These are phyloP conservation scores for Stygiomarasmius scandens DNA, from an alignment of 1,284 basidiomycete species.

Conservation along the genomic window DNA sequence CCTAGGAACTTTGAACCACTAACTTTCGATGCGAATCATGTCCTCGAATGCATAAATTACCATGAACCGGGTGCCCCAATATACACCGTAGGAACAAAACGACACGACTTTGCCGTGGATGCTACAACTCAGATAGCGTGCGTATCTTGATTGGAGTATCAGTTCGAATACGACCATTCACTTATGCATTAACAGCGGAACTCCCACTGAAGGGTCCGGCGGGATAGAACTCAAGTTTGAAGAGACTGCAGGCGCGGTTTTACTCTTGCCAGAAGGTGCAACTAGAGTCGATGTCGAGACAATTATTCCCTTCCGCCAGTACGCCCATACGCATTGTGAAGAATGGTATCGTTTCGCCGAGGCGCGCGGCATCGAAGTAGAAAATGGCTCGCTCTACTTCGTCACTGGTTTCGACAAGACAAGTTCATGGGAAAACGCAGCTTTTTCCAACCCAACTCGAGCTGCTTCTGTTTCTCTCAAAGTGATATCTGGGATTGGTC, in stretches of 20 bases:
- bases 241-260: background rate
- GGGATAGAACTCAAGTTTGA: background rate
- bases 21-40: background rate
- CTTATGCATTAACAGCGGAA: background rate
- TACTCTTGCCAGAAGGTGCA: constrained; percentile 8
- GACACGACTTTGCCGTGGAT: background rate
- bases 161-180: no score
- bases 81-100: background rate
- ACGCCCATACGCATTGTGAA: background rate
- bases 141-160: background rate
- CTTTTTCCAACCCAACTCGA: background rate
- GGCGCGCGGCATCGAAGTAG: background rate
- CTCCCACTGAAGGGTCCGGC: background rate
- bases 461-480: background rate
- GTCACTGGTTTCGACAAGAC: constrained; percentile 3
- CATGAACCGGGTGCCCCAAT: background rate
- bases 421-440: background rate
- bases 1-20: constrained; percentile 1
- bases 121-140: background rate
- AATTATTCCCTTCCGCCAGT: background rate
- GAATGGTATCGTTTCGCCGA: background rate
- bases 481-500: background rate
- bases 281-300: background rate
- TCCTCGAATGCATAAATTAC: background rate
- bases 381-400: constrained; percentile 1